Base-by-base conservation (phyloP, 1,139 yeast species). In the Pichia sp. region DNA sequence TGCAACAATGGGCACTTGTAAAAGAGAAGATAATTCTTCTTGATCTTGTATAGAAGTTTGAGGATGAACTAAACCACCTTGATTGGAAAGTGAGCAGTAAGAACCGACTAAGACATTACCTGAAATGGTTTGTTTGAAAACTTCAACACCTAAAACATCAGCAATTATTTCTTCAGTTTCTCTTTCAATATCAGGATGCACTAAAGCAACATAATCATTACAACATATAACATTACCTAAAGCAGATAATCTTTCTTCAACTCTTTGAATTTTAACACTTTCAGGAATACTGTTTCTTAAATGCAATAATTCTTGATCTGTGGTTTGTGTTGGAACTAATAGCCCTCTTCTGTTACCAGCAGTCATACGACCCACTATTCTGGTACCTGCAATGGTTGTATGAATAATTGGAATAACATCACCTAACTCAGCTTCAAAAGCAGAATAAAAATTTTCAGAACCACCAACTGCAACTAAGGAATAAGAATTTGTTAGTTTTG, bases 281-380 rank as follows among this genome's bases (percentile, higher is more conserved):
- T 95, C 99, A n/a, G 99, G 99, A 63, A 95, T 79, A 57, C 96
- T 85, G 75, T 95, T 95, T 80, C 99, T 83, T 67, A 95, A 75
- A 73, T 95, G 99, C 84, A 90, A 95, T 63, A 95, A 82, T 72
- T 95, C 99, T 73, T 93, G 99, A 70, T 95, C 99, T n/a, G 98
- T 89, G 49, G 99, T 95, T 71, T 91, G 96, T 31, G 96, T 88
- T 56, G 99, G 99, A 19, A 95, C 99, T 54, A 95, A 79, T 60
- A 95, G 76, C 44, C 99, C 99, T 69, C 98, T 82, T 76, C 99
- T 84, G 78, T 95, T 95, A 66, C 99, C 99, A 43, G 97, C 97
- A 44, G 96, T 87, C 96, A 95, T 87, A 71, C 99, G 82, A 62
- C 99, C 99, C 56, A 95, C 88, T 60, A 95, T 95, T 73, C 99